Evolutionary conservation across 2,329 filamentous ascomycete species (phyloP).

Genomic region (Volutella citrinella): DNA sequence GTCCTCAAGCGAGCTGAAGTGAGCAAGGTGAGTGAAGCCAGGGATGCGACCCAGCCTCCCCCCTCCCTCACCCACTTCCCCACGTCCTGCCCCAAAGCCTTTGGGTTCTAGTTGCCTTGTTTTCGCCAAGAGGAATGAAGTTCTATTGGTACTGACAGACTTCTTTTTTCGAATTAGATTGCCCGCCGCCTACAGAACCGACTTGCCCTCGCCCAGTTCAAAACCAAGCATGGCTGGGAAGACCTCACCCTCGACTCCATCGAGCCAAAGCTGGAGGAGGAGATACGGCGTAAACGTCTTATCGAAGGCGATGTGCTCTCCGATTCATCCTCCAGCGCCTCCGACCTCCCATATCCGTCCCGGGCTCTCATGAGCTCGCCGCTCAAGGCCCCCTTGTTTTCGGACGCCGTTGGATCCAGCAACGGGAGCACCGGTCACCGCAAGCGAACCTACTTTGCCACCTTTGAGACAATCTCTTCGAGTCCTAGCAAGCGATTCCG

Average conservation of each 20-base stretch:
- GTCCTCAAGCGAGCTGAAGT: conserved; percentile 72
- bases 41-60: conserved; percentile 7
- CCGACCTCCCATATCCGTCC: conserved; percentile 69
- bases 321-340: conserved; percentile 82
- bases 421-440: conserved; percentile 63
- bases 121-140: too few relatives aligned
- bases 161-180: too few relatives aligned
- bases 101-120: too few relatives aligned
- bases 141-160: too few relatives aligned
- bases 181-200: conserved; percentile 90
- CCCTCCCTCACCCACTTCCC: conserved; percentile 2
- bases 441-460: conserved; percentile 61
- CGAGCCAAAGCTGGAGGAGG: conserved; percentile 78
- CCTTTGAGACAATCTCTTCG: conserved; percentile 53
- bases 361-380: conserved; percentile 78
- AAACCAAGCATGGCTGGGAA: conserved; percentile 94
- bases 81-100: too few relatives aligned
- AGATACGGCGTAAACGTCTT: conserved; percentile 70
- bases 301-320: conserved; percentile 73
- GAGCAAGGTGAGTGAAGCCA: conserved; percentile 65
- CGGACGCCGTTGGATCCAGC: conserved; percentile 73
- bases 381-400: conserved; percentile 78
- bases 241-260: conserved; percentile 82
- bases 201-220: conserved; percentile 93
- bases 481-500: conserved; percentile 70